phyloP scores from a whole-genome alignment of 2,329 filamentous ascomycete species.

The Verticillium dahliae region DNA sequence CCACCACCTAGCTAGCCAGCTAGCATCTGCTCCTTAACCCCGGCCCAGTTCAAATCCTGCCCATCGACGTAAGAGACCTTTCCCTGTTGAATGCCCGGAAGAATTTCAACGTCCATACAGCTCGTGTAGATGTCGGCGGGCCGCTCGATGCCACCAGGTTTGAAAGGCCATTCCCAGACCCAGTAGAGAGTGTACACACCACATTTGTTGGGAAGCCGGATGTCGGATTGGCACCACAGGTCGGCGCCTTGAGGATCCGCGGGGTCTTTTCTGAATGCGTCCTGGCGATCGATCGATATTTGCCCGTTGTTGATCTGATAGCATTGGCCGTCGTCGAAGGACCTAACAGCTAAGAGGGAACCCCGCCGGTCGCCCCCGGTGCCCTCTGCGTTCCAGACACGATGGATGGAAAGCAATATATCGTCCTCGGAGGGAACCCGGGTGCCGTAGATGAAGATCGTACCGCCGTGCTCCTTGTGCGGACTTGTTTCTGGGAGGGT shows the following conservation, averaged over 20 bases:
- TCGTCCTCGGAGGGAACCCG: conserved; percentile 45
- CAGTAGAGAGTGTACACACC: conserved; percentile 80
- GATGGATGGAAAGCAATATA: conserved; percentile 58
- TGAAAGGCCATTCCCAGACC: conserved; percentile 84
- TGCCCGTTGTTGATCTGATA: conserved; percentile 62
- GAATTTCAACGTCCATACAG: conserved; percentile 9
- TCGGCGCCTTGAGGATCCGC: conserved; percentile 49
- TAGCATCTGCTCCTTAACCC: background rate
- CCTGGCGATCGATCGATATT: conserved; percentile 54
- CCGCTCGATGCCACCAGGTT: conserved; percentile 23
- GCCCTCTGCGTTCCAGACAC: conserved; percentile 72
- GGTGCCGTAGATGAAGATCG: conserved; percentile 69
- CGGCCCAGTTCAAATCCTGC: background rate
- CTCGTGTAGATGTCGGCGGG: conserved; percentile 31
- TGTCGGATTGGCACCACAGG: conserved; percentile 74
- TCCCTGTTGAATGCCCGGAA: background rate
- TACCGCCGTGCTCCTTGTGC: conserved; percentile 58
- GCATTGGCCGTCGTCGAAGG: conserved; percentile 87
- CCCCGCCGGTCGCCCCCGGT: conserved; percentile 75
- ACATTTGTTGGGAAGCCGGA: conserved; percentile 65
- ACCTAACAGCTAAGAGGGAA: conserved; percentile 65
- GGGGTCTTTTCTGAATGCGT: conserved; percentile 41
- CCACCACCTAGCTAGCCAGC: background rate
- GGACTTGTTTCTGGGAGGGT: conserved; percentile 49
- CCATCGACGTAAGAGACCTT: background rate